These are phyloP conservation scores for Solanum sitiens DNA, from an alignment of 257 asterid species.

Conservation along the genomic window DNA sequence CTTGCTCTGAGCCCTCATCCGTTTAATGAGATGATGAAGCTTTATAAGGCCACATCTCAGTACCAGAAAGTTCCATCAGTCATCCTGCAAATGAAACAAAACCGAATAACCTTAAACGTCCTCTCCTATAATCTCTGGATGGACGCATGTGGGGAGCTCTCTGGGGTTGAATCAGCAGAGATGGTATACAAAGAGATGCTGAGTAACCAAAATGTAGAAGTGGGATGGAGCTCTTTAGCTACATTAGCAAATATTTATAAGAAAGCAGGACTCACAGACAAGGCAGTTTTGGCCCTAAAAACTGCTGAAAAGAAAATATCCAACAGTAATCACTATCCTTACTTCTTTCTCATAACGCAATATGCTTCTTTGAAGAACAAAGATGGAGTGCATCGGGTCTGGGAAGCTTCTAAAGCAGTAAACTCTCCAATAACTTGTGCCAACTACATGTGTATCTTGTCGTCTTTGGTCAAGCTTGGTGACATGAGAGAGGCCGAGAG, in stretches of 20 bases:
- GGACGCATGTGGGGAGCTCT: slow-evolving; percentile 23
- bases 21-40: slow-evolving; percentile 36
- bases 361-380: slow-evolving; percentile 22
- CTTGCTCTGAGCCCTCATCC: slow-evolving; percentile 20
- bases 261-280: slow-evolving; percentile 7
- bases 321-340: slow-evolving; percentile 15
- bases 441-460: slow-evolving; percentile 27
- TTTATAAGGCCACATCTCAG: slow-evolving; percentile 26
- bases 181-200: slow-evolving; percentile 22
- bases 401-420: slow-evolving; percentile 21
- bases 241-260: slow-evolving; percentile 24
- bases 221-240: slow-evolving; percentile 27
- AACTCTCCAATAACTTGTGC: slow-evolving; percentile 15
- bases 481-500: slow-evolving; percentile 15
- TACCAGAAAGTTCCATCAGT: slow-evolving; percentile 17
- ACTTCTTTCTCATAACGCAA: slow-evolving; percentile 18
- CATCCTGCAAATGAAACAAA: slow-evolving; percentile 26
- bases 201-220: slow-evolving; percentile 11
- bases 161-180: slow-evolving; percentile 21
- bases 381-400: slow-evolving; percentile 23
- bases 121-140: slow-evolving; percentile 38
- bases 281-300: slow-evolving; percentile 18
- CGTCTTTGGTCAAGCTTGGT: slow-evolving; percentile 27
- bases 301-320: slow-evolving; percentile 25
- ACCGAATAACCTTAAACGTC: slow-evolving; percentile 18